Evolutionary conservation across 495 filamentous ascomycete species (phyloP).

Genomic region (Lasiosphaeria miniovina): DNA sequence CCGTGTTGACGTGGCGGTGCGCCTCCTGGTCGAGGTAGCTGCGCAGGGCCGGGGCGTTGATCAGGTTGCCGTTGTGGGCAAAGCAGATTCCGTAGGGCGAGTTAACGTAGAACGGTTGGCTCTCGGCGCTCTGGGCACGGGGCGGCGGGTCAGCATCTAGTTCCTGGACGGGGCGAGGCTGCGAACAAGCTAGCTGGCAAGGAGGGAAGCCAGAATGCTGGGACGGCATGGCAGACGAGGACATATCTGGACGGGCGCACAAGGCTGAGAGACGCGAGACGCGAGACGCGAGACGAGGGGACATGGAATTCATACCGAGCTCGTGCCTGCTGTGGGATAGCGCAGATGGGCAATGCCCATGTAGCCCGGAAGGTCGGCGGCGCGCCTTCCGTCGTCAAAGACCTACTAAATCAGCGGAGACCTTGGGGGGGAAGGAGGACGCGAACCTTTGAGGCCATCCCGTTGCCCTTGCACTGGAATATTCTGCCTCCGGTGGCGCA

Average conservation of each 20-base stretch:
- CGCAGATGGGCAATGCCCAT: constrained; percentile 89
- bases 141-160: not conserved
- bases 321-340: constrained; percentile 88
- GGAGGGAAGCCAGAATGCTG: no score
- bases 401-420: constrained; percentile 28
- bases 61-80: constrained; percentile 79
- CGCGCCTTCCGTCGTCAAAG: constrained; percentile 73
- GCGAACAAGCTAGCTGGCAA: no score
- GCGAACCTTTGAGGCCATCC: constrained; percentile 70
- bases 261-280: not conserved
- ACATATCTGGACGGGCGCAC: no score
- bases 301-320: constrained; percentile 45
- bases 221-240: no score
- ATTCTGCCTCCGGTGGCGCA: constrained; percentile 77
- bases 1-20: constrained; percentile 94
- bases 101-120: constrained; percentile 92
- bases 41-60: constrained; percentile 82
- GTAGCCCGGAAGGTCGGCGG: constrained; percentile 76
- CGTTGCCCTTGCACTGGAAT: constrained; percentile 89
- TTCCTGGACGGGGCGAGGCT: not conserved
- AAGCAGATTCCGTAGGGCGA: constrained; percentile 74
- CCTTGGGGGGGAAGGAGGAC: constrained; percentile 21
- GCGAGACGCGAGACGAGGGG: not conserved
- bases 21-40: constrained; percentile 80
- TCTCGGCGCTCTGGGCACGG: constrained; percentile 56